phyloP scores from a whole-genome alignment of 108 stramenopile species.

The Nannochloropsis salina region DNA sequence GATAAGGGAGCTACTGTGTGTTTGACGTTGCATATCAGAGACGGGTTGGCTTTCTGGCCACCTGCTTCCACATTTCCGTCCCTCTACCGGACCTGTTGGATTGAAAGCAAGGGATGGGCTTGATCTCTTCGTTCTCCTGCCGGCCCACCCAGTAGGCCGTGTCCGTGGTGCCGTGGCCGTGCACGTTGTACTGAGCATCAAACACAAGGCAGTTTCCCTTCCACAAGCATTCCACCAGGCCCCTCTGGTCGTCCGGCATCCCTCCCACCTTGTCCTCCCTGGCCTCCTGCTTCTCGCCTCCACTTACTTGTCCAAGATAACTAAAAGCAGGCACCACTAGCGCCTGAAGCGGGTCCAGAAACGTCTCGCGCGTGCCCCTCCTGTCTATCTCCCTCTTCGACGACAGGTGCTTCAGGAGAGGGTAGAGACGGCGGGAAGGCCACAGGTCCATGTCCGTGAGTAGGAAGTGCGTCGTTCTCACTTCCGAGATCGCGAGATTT shows the following conservation, averaged over 20 bases:
- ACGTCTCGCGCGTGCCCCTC: neutral
- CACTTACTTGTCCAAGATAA: conserved; percentile 6
- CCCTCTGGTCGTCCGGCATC: neutral
- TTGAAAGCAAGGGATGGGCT: neutral
- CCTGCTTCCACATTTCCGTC: neutral
- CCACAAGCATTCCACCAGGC: neutral
- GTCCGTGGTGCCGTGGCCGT: neutral
- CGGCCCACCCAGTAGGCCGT: conserved; percentile 7
- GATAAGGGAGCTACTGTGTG: neutral
- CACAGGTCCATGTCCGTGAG: conserved; percentile 85
- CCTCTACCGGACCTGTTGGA: neutral
- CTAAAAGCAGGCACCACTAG: neutral
- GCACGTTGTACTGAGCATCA: conserved; percentile 1
- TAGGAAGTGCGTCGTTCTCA: conserved; percentile 72
- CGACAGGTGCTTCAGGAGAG: conserved; percentile 29
- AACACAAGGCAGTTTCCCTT: neutral
- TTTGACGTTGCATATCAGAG: conserved; percentile 26
- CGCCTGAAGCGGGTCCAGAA: neutral
- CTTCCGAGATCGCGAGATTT: conserved; percentile 65
- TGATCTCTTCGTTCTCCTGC: neutral
- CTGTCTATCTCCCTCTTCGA: conserved; percentile 32
- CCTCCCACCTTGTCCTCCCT: conserved; percentile 5
- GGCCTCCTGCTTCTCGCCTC: neutral
- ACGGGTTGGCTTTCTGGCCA: neutral
- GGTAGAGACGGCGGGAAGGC: conserved; percentile 59